Percentiles rank a stretch among this genome's conserved stretches.
Evolutionary conservation across 2,329 filamentous ascomycete species (phyloP).

Genomic region (Cryphonectria nitschkei): DNA sequence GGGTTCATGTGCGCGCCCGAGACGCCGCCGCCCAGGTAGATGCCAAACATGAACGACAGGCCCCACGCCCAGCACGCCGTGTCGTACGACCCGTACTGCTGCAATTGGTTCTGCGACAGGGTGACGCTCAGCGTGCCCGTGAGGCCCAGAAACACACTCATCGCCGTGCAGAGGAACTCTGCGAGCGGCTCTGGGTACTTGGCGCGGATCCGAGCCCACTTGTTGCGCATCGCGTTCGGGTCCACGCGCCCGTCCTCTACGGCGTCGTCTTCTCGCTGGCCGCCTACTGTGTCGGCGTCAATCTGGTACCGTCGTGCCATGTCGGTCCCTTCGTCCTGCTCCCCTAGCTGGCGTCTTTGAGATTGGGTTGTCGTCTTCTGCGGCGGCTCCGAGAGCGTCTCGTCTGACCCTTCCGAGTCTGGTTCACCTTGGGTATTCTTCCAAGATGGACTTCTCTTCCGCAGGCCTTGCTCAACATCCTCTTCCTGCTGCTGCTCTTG

Average conservation of each 20-base stretch:
- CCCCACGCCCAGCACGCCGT: conserved; percentile 39
- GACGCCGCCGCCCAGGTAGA: conserved; percentile 36
- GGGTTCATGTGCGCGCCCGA: conserved; percentile 41
- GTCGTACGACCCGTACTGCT: conserved; percentile 35
- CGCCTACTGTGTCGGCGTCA: conserved; percentile 33
- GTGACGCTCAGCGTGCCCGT: conserved; percentile 36
- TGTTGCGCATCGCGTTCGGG: conserved; percentile 34
- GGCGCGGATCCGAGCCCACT: conserved; percentile 37
- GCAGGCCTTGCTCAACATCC: conserved; percentile 24
- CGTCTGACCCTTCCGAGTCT: conserved; percentile 5
- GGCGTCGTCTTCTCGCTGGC: conserved; percentile 31
- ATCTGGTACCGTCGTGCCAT: conserved; percentile 32
- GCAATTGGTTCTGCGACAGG: conserved; percentile 33
- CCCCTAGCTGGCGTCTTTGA: conserved; percentile 22
- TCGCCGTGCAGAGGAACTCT: conserved; percentile 35
- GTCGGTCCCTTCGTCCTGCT: conserved; percentile 27
- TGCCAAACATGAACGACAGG: conserved; percentile 39
- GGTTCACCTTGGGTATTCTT: conserved; percentile 9
- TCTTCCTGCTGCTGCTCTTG: conserved; percentile 18
- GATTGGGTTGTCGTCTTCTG: conserved; percentile 1
- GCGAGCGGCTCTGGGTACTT: conserved; percentile 37
- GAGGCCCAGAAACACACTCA: conserved; percentile 36
- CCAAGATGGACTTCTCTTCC: background rate
- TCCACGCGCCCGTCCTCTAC: conserved; percentile 31
- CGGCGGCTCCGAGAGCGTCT: conserved; percentile 6